Conservation (phyloP, 2,329 filamentous ascomycete species). For the Fusarium temperatum region DNA sequence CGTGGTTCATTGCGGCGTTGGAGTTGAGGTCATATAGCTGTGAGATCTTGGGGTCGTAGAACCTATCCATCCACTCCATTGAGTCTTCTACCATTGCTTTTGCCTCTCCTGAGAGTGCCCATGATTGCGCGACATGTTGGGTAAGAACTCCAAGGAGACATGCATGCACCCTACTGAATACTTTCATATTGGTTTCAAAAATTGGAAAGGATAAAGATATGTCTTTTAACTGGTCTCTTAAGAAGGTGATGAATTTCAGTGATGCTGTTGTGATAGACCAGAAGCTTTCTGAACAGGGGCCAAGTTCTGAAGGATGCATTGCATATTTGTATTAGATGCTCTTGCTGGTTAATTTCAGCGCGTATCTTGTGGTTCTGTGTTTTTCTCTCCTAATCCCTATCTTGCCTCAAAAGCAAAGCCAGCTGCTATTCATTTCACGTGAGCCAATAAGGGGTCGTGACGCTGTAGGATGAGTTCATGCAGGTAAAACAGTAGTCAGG, state of each 20-base stretch:
- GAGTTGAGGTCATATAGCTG: slow-evolving; percentile 18
- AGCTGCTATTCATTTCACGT: slow-evolving; percentile 4
- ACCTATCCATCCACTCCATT: slow-evolving; percentile 24
- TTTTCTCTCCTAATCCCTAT: background rate
- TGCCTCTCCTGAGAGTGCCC: slow-evolving; percentile 13
- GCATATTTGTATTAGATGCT: slow-evolving; percentile 7
- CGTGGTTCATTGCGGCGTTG: slow-evolving; percentile 11
- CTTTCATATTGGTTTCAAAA: background rate
- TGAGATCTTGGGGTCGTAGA: slow-evolving; percentile 35
- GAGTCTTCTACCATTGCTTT: slow-evolving; percentile 25
- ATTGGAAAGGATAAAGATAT: background rate
- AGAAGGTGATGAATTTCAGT: background rate
- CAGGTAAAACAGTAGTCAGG: background rate
- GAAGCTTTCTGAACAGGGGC: background rate
- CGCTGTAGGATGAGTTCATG: background rate
- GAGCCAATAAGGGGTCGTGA: background rate
- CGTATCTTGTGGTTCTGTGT: background rate
- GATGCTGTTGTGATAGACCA: background rate
- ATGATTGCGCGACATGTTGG: background rate
- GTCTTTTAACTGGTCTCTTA: background rate
- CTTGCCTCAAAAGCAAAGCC: background rate
- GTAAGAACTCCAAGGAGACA: slow-evolving; percentile 1
- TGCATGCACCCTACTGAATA: background rate
- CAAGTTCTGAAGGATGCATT: background rate
- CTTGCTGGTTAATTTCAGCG: background rate